Evolutionary conservation across 2,329 filamentous ascomycete species (phyloP).

Genomic region (Westerdykella aurantiaca): DNA sequence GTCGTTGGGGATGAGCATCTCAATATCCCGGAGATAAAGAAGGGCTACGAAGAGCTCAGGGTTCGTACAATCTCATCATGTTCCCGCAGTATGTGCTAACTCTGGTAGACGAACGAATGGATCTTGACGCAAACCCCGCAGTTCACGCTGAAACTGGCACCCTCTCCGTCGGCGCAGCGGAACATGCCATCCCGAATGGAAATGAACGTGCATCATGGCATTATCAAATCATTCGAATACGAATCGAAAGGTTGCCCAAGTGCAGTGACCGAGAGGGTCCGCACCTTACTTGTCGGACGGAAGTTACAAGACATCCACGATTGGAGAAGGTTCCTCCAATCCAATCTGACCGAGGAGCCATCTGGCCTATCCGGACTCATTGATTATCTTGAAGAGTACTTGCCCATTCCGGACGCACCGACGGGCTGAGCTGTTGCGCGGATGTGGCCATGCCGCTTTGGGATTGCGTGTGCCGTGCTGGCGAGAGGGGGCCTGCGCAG

Average conservation of each 20-base stretch:
- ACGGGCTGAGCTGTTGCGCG: slow-evolving; percentile 4
- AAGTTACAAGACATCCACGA: slow-evolving; percentile 47
- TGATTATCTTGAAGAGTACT: slow-evolving; percentile 15
- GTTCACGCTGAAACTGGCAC: slow-evolving; percentile 57
- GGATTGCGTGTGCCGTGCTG: too few species aligned
- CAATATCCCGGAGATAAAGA: slow-evolving; percentile 50
- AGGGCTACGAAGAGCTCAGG: slow-evolving; percentile 58
- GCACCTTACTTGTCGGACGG: slow-evolving; percentile 26
- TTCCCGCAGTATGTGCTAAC: slow-evolving; percentile 26
- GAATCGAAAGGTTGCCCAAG: slow-evolving; percentile 8
- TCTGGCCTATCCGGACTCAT: slow-evolving; percentile 5
- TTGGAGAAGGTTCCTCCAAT: slow-evolving; percentile 28
- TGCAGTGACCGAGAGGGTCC: slow-evolving; percentile 13
- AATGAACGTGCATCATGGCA: slow-evolving; percentile 47
- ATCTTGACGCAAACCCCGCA: slow-evolving; percentile 80
- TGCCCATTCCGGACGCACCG: slow-evolving; percentile 17
- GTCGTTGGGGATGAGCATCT: slow-evolving; percentile 51
- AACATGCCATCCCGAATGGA: slow-evolving; percentile 4
- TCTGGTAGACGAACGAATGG: slow-evolving; percentile 59
- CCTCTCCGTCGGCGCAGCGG: slow-evolving; percentile 37
- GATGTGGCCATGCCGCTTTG: too few species aligned
- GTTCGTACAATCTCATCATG: slow-evolving; percentile 38
- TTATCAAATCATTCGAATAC: slow-evolving; percentile 47
- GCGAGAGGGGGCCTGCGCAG: too few species aligned
- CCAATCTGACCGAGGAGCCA: background rate